Evolutionary conservation across 2,329 filamentous ascomycete species (phyloP).

Genomic region (Raffaelea deltoideospora): DNA sequence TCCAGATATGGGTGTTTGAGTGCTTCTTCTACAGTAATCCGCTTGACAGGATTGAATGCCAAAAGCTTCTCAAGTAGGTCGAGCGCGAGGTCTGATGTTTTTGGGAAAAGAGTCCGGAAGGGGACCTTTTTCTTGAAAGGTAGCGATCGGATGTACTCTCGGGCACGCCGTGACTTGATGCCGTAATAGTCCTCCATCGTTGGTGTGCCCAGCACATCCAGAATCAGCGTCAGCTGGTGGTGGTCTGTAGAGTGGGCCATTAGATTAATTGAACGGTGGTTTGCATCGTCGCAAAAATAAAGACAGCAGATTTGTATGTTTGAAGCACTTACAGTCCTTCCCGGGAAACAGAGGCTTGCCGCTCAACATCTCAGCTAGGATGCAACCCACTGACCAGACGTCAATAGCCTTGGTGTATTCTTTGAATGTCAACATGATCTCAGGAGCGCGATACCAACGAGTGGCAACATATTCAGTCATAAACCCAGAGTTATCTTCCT

Average conservation of each 20-base stretch:
- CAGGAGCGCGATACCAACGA: slow-evolving; percentile 95
- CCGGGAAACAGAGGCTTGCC: slow-evolving; percentile 96
- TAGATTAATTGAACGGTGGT: not conserved
- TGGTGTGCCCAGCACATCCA: slow-evolving; percentile 92
- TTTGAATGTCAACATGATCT: slow-evolving; percentile 99
- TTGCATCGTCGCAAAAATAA: not conserved
- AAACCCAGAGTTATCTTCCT: slow-evolving; percentile 99
- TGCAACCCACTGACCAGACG: slow-evolving; percentile 97
- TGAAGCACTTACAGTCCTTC: slow-evolving; percentile 88
- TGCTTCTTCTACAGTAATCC: slow-evolving; percentile 94
- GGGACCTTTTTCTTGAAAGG: slow-evolving; percentile 99
- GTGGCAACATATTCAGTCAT: slow-evolving; percentile 99
- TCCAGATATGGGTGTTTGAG: slow-evolving; percentile 96
- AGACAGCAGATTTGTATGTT: slow-evolving; percentile 5
- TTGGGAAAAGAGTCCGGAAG: slow-evolving; percentile 92
- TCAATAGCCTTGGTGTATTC: slow-evolving; percentile 99
- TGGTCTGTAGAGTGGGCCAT: slow-evolving; percentile 61
- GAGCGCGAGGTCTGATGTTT: slow-evolving; percentile 92
- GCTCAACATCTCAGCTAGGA: slow-evolving; percentile 95
- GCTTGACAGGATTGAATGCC: slow-evolving; percentile 96
- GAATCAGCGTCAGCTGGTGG: slow-evolving; percentile 90
- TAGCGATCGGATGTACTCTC: slow-evolving; percentile 94
- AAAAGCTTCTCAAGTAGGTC: slow-evolving; percentile 91
- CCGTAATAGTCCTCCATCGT: slow-evolving; percentile 99
- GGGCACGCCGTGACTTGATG: slow-evolving; percentile 93